Evolutionary conservation across 805 yeast genomes (phyloP).

Genomic region (Candida ascalaphidarum): DNA sequence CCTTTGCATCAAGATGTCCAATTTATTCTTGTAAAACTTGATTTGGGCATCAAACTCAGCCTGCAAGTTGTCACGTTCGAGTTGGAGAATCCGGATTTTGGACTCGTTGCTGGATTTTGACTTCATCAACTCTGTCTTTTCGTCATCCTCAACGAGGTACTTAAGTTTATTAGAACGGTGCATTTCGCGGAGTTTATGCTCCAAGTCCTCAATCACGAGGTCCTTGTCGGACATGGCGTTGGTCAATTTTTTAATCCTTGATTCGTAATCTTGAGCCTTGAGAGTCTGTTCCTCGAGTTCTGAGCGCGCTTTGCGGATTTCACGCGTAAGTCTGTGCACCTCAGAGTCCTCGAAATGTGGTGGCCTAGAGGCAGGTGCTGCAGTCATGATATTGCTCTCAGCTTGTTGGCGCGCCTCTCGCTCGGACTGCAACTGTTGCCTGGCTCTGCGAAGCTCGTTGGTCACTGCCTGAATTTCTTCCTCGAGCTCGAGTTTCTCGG

Average conservation of each 20-base stretch:
- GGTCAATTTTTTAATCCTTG: constrained; percentile 9
- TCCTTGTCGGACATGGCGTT: constrained; percentile 24
- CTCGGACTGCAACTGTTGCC: constrained; percentile 3
- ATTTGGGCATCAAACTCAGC: constrained; percentile 27
- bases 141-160: constrained; percentile 21
- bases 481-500: constrained; percentile 26
- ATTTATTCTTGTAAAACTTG: constrained; percentile 20
- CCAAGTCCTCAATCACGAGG: constrained; percentile 22
- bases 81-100: constrained; percentile 23
- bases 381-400: not conserved
- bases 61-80: constrained; percentile 29
- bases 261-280: constrained; percentile 11
- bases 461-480: constrained; percentile 26
- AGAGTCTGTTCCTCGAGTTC: constrained; percentile 11
- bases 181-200: constrained; percentile 21
- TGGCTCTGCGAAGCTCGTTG: constrained; percentile 18
- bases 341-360: constrained; percentile 3
- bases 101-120: constrained; percentile 30
- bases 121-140: constrained; percentile 24
- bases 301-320: constrained; percentile 30
- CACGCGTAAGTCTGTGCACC: constrained; percentile 9
- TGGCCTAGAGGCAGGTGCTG: no score
- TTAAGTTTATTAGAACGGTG: constrained; percentile 14
- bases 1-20: constrained; percentile 12
- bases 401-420: not conserved